Percentiles rank a stretch among this genome's conserved stretches.
phyloP scores from a whole-genome alignment of 2,329 filamentous ascomycete genomes.

The Verticillium alfalfae region DNA sequence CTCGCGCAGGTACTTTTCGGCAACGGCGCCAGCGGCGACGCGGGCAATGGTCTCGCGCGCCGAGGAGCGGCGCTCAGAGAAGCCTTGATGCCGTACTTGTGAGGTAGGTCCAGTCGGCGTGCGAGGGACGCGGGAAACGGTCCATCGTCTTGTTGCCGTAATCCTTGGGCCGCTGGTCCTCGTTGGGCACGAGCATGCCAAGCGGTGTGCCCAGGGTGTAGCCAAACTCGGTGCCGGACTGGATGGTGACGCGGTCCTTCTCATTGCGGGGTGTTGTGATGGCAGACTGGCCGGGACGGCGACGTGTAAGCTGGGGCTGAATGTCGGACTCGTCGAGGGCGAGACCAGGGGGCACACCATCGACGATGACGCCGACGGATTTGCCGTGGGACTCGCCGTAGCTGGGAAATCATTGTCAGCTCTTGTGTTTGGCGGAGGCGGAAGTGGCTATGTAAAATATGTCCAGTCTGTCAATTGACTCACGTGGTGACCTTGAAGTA shows the following conservation, averaged over 20 bases:
- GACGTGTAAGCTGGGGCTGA: constrained; percentile 88
- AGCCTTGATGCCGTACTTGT: constrained; percentile 97
- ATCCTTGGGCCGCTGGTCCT: constrained; percentile 89
- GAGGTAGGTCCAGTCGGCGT: constrained; percentile 95
- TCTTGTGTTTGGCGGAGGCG: too few species aligned
- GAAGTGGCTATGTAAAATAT: too few species aligned
- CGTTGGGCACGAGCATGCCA: constrained; percentile 78
- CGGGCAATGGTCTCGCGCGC: constrained; percentile 94
- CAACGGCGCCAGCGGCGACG: constrained; percentile 86
- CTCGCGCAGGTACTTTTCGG: constrained; percentile 82
- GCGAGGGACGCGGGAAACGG: constrained; percentile 80
- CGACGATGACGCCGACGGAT: constrained; percentile 91
- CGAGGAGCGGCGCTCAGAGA: constrained; percentile 80
- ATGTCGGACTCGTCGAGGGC: constrained; percentile 80
- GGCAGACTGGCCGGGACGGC: constrained; percentile 81
- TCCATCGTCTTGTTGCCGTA: constrained; percentile 90
- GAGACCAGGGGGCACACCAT: constrained; percentile 86
- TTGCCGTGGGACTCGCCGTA: constrained; percentile 73
- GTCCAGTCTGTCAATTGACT: constrained; percentile 19
- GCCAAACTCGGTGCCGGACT: constrained; percentile 87
- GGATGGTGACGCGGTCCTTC: constrained; percentile 85
- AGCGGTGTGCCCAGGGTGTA: constrained; percentile 89
- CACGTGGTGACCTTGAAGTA: constrained; percentile 81
- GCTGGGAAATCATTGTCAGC: constrained; percentile 17
- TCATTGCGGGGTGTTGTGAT: constrained; percentile 92